Conservation (phyloP, 2,329 filamentous ascomycete species). For the Emericellopsis cladophorae region DNA sequence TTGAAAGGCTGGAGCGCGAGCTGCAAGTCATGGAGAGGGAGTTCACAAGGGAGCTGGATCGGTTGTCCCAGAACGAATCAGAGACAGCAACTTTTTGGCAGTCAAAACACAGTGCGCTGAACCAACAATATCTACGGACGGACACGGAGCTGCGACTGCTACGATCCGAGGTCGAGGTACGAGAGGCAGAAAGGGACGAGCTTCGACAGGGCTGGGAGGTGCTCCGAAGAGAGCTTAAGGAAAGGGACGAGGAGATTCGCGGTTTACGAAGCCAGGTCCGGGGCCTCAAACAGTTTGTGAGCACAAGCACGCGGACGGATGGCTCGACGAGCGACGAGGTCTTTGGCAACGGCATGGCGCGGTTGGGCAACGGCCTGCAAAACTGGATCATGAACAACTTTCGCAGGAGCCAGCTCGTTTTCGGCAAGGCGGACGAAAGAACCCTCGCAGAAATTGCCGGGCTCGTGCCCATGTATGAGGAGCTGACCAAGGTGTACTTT, state of each 20-base stretch:
- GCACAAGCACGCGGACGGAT: slow-evolving; percentile 48
- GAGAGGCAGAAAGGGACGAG: slow-evolving; percentile 33
- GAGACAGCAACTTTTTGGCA: slow-evolving; percentile 47
- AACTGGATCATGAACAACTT: slow-evolving; percentile 66
- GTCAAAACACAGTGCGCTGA: slow-evolving; percentile 36
- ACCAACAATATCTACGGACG: slow-evolving; percentile 36
- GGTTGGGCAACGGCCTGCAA: slow-evolving; percentile 54
- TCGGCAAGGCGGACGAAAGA: slow-evolving; percentile 25
- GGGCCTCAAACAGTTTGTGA: slow-evolving; percentile 61
- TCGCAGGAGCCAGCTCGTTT: slow-evolving; percentile 45
- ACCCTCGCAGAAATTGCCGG: slow-evolving; percentile 27
- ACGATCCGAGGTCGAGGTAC: slow-evolving; percentile 32
- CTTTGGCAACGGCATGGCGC: slow-evolving; percentile 47
- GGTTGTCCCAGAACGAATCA: slow-evolving; percentile 38
- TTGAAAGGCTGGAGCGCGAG: slow-evolving; percentile 38
- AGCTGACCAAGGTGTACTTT: slow-evolving; percentile 47
- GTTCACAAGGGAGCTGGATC: slow-evolving; percentile 39
- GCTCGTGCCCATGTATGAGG: slow-evolving; percentile 46
- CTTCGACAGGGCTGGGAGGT: slow-evolving; percentile 36
- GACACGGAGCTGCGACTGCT: slow-evolving; percentile 41
- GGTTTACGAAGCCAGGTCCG: slow-evolving; percentile 46
- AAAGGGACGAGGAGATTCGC: slow-evolving; percentile 42
- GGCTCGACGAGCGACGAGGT: slow-evolving; percentile 54
- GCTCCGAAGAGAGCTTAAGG: slow-evolving; percentile 29
- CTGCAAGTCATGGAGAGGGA: slow-evolving; percentile 38